Conservation (phyloP, 2,329 filamentous ascomycete species). For the Pezicula neosporulosa region DNA sequence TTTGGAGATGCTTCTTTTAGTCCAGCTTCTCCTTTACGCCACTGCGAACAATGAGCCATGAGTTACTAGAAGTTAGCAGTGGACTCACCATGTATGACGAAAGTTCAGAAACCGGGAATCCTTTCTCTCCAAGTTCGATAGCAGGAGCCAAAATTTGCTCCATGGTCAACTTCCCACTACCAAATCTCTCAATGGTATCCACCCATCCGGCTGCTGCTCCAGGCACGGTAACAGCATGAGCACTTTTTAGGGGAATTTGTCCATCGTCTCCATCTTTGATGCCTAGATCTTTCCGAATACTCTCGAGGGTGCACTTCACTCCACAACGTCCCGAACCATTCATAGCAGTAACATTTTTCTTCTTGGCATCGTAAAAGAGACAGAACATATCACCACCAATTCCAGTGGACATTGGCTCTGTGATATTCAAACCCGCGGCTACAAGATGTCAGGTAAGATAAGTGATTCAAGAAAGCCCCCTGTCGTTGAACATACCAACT, state of each 20-base stretch:
- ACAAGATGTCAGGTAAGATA: conserved; percentile 2
- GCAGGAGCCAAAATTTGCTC: conserved; percentile 78
- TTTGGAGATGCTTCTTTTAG: conserved; percentile 80
- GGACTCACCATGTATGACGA: conserved; percentile 24
- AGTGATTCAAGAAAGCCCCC: background rate
- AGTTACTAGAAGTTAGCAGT: background rate
- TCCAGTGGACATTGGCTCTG: conserved; percentile 87
- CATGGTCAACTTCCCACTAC: conserved; percentile 78
- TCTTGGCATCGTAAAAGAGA: conserved; percentile 83
- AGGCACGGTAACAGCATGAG: conserved; percentile 81
- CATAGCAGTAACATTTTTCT: conserved; percentile 76
- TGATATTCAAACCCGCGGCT: conserved; percentile 91
- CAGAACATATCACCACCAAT: conserved; percentile 98
- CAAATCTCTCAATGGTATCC: conserved; percentile 83
- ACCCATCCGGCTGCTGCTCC: conserved; percentile 93
- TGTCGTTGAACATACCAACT: conserved; percentile 55
- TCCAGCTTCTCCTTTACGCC: conserved; percentile 59
- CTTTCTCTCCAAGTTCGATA: conserved; percentile 80
- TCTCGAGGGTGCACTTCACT: conserved; percentile 63
- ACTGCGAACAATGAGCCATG: conserved; percentile 46
- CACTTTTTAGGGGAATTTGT: conserved; percentile 70
- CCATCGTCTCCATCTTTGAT: conserved; percentile 52
- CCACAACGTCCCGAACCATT: conserved; percentile 92
- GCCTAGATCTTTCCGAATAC: conserved; percentile 66
- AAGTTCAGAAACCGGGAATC: conserved; percentile 85